These are phyloP conservation scores for Plasmodium gaboni DNA, from an alignment of 169 alveolate species.

Conservation along the genomic window DNA sequence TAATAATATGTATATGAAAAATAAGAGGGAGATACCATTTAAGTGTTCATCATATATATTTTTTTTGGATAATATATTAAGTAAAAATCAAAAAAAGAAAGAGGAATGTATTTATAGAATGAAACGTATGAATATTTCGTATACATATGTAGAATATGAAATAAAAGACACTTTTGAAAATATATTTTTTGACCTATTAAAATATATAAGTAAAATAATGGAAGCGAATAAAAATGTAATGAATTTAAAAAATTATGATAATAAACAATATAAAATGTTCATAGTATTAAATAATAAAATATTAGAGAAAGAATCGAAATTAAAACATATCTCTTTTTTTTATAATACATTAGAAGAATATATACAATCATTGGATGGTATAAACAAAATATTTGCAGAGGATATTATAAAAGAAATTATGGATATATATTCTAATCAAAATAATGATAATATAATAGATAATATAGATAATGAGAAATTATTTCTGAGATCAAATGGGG, in stretches of 20 bases:
- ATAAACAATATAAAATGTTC: too few species aligned
- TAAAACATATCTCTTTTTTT: neutral
- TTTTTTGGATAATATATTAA: neutral
- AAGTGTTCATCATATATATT: neutral
- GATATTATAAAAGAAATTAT: constrained; percentile 3
- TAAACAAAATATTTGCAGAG: neutral
- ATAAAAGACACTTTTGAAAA: neutral
- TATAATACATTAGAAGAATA: neutral
- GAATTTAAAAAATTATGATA: neutral
- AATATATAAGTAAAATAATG: neutral
- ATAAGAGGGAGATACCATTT: neutral
- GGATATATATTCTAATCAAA: neutral
- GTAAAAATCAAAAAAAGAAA: neutral
- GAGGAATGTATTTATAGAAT: neutral
- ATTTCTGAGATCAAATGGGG: neutral
- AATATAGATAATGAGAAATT: neutral
- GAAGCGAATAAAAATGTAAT: neutral
- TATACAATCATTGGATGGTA: constrained; percentile 1
- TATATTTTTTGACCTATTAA: neutral
- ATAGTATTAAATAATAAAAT: neutral
- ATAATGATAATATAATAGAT: neutral
- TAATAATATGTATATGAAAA: too few species aligned
- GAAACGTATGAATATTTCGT: neutral
- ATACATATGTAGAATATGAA: neutral
- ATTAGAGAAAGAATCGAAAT: neutral